phyloP scores from a whole-genome alignment of 1,139 yeast genomes.

The Saccharomyces hybrid region DNA sequence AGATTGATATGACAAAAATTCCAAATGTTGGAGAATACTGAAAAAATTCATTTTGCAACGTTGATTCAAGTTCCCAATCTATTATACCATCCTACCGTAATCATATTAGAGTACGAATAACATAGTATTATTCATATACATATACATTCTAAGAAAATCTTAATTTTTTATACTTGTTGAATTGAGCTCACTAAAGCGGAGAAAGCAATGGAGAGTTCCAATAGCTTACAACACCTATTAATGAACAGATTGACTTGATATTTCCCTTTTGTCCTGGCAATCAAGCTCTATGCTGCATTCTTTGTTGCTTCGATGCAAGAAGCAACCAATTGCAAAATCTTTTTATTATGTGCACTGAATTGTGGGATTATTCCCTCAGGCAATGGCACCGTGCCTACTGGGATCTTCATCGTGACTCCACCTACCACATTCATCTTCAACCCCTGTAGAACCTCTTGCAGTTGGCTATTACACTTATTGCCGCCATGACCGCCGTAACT shows the following conservation, averaged over 20 bases:
- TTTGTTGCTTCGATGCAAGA: not conserved
- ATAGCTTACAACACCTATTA: no score
- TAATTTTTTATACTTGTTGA: no score
- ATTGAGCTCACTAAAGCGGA: no score
- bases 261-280: not conserved
- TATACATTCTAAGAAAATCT: no score
- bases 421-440: conserved; percentile 11
- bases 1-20: not conserved
- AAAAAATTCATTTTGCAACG: not conserved
- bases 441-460: conserved; percentile 11
- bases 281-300: not conserved
- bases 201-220: no score
- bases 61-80: not conserved
- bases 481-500: conserved; percentile 32
- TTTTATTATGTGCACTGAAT: not conserved
- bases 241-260: no score
- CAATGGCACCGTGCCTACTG: not conserved
- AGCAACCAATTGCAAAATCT: not conserved
- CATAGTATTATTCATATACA: no score
- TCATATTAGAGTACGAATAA: not conserved
- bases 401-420: conserved; percentile 7
- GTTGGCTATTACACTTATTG: conserved; percentile 23
- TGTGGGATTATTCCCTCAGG: not conserved
- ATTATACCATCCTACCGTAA: not conserved
- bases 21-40: not conserved